These are phyloP conservation scores for Starmerella tilneyi DNA, from an alignment of 805 yeast genomes.

Conservation along the genomic window DNA sequence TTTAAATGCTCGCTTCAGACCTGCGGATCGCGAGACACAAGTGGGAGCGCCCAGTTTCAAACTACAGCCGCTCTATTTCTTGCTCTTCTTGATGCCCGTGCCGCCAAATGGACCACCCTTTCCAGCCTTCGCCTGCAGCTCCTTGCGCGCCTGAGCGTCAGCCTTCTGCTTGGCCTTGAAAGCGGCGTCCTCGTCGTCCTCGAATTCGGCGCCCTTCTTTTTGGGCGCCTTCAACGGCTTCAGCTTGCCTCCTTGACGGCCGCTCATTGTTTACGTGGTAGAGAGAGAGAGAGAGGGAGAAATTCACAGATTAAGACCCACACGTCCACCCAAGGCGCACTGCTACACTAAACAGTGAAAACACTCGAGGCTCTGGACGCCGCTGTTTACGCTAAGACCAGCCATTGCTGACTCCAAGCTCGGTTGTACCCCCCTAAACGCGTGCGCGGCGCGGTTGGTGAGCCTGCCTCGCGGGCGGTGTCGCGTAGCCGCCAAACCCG, in stretches of 20 bases:
- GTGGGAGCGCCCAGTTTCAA: too few species aligned
- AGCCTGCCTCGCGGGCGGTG: background rate
- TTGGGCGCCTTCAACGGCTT: constrained; percentile 81
- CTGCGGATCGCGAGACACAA: too few species aligned
- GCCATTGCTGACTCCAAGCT: too few species aligned
- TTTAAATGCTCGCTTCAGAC: too few species aligned
- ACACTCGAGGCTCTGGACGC: too few species aligned
- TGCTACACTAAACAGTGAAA: too few species aligned
- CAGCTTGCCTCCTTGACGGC: constrained; percentile 95
- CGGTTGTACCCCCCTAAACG: too few species aligned
- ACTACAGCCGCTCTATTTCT: constrained; percentile 14
- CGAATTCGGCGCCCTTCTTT: constrained; percentile 64
- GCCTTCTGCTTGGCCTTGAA: constrained; percentile 91
- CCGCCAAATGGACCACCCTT: constrained; percentile 87
- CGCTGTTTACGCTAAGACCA: too few species aligned
- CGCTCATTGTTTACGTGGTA: too few species aligned
- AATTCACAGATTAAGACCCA: constrained; percentile 4
- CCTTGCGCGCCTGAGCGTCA: constrained; percentile 87
- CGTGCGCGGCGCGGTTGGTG: background rate
- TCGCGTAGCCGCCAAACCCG: background rate
- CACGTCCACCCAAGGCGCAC: too few species aligned
- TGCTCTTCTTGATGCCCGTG: constrained; percentile 87
- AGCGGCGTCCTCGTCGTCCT: constrained; percentile 80
- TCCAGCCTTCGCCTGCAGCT: constrained; percentile 73
- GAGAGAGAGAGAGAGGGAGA: too few species aligned